These are phyloP conservation scores for Scutellaria minor DNA, from an alignment of 257 asterid genomes.

Conservation along the genomic window DNA sequence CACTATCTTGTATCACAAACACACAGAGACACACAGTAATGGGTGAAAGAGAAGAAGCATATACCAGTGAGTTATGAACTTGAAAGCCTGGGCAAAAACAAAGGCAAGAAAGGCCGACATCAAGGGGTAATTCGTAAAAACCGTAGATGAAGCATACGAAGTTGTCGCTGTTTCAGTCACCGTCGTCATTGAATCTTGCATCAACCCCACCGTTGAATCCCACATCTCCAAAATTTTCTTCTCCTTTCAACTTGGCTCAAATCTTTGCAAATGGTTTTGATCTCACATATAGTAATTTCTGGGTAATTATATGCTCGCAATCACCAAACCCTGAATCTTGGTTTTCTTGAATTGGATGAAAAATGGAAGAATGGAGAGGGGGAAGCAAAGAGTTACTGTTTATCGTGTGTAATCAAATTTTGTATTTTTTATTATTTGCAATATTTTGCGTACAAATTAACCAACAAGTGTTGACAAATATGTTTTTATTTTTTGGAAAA, in stretches of 20 bases:
- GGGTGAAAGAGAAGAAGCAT: conserved; percentile 28
- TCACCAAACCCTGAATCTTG: not conserved
- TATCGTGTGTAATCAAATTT: not conserved
- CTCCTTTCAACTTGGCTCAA: not conserved
- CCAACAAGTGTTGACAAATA: no score
- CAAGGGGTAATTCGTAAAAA: conserved; percentile 60
- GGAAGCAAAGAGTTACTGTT: not conserved
- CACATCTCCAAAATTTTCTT: conserved; percentile 34
- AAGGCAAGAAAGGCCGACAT: conserved; percentile 78
- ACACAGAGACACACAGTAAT: not conserved
- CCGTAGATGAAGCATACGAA: conserved; percentile 39
- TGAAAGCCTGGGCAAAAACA: conserved; percentile 69
- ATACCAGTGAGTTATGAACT: conserved; percentile 65
- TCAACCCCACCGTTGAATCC: conserved; percentile 33
- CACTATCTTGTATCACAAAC: not conserved
- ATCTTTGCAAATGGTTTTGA: not conserved
- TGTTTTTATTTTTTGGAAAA: no score
- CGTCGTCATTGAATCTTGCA: conserved; percentile 26
- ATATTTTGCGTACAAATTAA: not conserved
- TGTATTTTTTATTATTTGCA: not conserved
- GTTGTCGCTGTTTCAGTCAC: conserved; percentile 34
- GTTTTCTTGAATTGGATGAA: no score
- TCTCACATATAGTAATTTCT: not conserved
- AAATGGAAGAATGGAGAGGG: not conserved
- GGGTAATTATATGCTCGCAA: conserved; percentile 1